These are phyloP conservation scores for Kockovaella imperatae DNA, from an alignment of 768 basidiomycete species.

Conservation along the genomic window DNA sequence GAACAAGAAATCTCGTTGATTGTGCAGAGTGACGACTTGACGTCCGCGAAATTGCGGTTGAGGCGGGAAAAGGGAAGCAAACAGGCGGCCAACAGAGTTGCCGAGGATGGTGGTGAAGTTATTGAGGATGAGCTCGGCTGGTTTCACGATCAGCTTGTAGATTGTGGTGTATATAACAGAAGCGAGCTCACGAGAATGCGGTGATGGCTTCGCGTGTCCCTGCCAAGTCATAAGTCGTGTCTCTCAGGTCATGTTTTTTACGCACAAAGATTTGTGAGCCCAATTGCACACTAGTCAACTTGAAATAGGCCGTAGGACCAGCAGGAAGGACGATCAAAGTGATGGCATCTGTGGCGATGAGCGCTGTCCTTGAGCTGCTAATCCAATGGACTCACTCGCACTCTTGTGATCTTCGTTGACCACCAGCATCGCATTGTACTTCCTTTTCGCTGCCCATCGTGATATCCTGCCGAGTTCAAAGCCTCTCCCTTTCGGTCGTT, in stretches of 20 bases:
- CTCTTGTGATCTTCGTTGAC: constrained; percentile 94
- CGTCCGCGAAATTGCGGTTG: constrained; percentile 90
- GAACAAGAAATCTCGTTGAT: constrained; percentile 95
- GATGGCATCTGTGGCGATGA: constrained; percentile 65
- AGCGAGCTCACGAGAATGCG: constrained; percentile 58
- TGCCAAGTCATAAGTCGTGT: constrained; percentile 36
- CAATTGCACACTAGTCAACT: constrained; percentile 76
- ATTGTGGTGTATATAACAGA: background rate
- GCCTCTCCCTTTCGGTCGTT: constrained; percentile 77
- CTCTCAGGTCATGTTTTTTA: background rate
- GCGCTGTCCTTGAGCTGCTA: background rate
- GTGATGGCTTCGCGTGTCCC: constrained; percentile 87
- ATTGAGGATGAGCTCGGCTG: constrained; percentile 83
- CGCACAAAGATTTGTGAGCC: constrained; percentile 74
- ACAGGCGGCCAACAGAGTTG: constrained; percentile 85
- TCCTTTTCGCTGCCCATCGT: constrained; percentile 82
- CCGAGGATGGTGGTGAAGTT: constrained; percentile 90
- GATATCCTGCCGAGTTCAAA: constrained; percentile 87
- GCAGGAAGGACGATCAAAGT: constrained; percentile 82
- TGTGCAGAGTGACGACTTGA: constrained; percentile 94
- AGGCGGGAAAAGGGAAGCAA: constrained; percentile 92
- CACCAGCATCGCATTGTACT: constrained; percentile 79
- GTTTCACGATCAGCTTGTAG: background rate
- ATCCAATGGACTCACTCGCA: constrained; percentile 61
- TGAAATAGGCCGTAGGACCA: constrained; percentile 94